phyloP scores from a whole-genome alignment of 345 rosid genomes.

The Euclidium syriacum region DNA sequence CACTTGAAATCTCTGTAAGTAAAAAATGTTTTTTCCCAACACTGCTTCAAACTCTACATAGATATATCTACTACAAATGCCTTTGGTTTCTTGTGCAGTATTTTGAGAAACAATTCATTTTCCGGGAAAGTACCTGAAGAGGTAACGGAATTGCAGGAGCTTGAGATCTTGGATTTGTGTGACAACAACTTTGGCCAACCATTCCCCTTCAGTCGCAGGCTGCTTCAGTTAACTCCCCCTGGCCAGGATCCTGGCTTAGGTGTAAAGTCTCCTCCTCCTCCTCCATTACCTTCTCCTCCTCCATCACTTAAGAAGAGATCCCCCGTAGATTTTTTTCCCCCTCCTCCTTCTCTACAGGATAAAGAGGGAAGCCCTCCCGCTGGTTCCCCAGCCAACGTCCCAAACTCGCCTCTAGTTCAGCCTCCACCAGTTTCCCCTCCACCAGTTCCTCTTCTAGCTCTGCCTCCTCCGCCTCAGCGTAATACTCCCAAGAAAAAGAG shows the following conservation, averaged over 20 bases:
- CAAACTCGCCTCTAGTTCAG: background rate
- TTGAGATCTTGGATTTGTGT: conserved; percentile 81
- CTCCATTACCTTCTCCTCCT: conserved; percentile 4
- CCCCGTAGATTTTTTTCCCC: background rate
- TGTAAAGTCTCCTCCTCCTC: background rate
- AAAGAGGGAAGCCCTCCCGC: background rate
- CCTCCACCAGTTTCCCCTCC: background rate
- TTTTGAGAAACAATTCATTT: conserved; percentile 79
- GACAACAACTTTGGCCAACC: conserved; percentile 66
- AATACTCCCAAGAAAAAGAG: background rate
- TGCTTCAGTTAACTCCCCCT: conserved; percentile 17
- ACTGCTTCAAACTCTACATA: background rate
- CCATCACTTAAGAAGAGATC: background rate
- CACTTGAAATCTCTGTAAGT: conserved; percentile 73
- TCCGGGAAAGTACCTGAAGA: conserved; percentile 65
- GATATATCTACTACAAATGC: background rate
- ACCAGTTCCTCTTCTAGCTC: background rate
- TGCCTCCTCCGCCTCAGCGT: background rate
- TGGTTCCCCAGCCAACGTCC: background rate
- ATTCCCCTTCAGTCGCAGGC: conserved; percentile 37
- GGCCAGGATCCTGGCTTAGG: background rate
- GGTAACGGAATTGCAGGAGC: conserved; percentile 55
- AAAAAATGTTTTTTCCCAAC: background rate
- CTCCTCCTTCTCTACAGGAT: background rate
- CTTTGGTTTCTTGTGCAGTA: conserved; percentile 37